These are phyloP conservation scores for Albugo candida DNA, from an alignment of 352 stramenopile genomes.

Conservation along the genomic window DNA sequence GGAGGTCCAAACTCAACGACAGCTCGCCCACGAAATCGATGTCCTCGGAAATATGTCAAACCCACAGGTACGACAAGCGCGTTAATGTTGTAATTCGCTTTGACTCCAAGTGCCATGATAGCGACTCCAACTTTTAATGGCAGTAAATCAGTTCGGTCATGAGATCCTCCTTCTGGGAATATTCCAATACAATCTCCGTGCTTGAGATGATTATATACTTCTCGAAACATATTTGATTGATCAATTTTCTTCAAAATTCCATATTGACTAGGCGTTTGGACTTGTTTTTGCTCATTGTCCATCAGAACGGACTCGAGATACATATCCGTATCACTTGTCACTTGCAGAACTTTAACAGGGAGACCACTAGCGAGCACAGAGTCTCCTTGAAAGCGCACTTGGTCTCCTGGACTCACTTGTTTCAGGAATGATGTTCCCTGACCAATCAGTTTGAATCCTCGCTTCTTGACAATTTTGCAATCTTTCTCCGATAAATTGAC, in stretches of 20 bases:
- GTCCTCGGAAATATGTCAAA: conserved; percentile 95
- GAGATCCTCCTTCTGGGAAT: conserved; percentile 95
- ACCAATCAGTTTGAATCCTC: conserved; percentile 27
- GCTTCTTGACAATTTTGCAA: conserved; percentile 7
- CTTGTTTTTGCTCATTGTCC: conserved; percentile 15
- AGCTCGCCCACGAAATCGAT: conserved; percentile 90
- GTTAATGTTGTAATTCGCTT: conserved; percentile 93
- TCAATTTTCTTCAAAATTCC: conserved; percentile 85
- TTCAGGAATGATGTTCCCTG: conserved; percentile 54
- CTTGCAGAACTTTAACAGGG: conserved; percentile 63
- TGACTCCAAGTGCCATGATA: conserved; percentile 93
- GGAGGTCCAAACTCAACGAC: conserved; percentile 93
- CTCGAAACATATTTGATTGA: conserved; percentile 82
- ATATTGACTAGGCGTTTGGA: conserved; percentile 32
- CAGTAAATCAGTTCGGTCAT: conserved; percentile 94
- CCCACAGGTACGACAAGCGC: conserved; percentile 93
- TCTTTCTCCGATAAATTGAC: not conserved
- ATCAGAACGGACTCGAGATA: conserved; percentile 30
- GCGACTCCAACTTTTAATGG: conserved; percentile 95
- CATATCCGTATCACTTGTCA: conserved; percentile 75
- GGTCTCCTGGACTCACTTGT: conserved; percentile 57
- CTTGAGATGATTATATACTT: conserved; percentile 82
- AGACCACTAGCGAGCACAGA: conserved; percentile 61
- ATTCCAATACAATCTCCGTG: conserved; percentile 87
- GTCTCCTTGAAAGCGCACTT: conserved; percentile 56